A percentile compares a stretch with the other conserved stretches of the same genome.
Evolutionary conservation across 495 filamentous ascomycete species (phyloP).

Genomic region (Hypoxylon perforatum): DNA sequence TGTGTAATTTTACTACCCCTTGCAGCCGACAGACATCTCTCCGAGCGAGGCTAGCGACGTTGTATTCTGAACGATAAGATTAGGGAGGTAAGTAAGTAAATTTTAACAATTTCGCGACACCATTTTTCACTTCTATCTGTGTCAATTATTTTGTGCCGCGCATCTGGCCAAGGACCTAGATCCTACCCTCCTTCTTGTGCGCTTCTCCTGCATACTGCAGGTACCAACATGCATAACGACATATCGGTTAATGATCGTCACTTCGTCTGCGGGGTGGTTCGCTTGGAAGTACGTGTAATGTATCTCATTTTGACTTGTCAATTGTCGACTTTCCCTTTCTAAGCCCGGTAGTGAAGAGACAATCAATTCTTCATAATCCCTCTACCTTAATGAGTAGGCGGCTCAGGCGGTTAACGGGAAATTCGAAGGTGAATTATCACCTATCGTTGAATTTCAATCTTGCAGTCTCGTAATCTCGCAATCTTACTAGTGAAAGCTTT

Average conservation of each 20-base stretch:
- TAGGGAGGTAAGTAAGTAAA: neutral
- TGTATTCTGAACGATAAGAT: slow-evolving; percentile 3
- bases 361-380: slow-evolving; percentile 20
- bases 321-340: slow-evolving; percentile 30
- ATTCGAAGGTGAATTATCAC: slow-evolving; percentile 11
- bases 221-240: slow-evolving; percentile 38
- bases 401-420: slow-evolving; percentile 29
- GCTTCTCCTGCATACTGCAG: slow-evolving; percentile 42
- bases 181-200: slow-evolving; percentile 8
- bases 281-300: slow-evolving; percentile 32
- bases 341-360: slow-evolving; percentile 30
- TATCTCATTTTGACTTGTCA: slow-evolving; percentile 31
- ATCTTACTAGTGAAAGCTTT: slow-evolving; percentile 2
- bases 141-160: slow-evolving; percentile 14
- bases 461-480: too few species aligned
- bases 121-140: neutral
- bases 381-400: slow-evolving; percentile 22
- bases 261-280: slow-evolving; percentile 24
- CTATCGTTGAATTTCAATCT: slow-evolving; percentile 1
- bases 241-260: slow-evolving; percentile 38
- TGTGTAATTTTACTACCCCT: slow-evolving; percentile 34
- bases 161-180: slow-evolving; percentile 13
- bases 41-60: slow-evolving; percentile 16
- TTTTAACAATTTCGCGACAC: slow-evolving; percentile 1
- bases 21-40: slow-evolving; percentile 11